Evolutionary conservation across 75 land plant species (phyloP).

Genomic region (Azolla pinnata): DNA sequence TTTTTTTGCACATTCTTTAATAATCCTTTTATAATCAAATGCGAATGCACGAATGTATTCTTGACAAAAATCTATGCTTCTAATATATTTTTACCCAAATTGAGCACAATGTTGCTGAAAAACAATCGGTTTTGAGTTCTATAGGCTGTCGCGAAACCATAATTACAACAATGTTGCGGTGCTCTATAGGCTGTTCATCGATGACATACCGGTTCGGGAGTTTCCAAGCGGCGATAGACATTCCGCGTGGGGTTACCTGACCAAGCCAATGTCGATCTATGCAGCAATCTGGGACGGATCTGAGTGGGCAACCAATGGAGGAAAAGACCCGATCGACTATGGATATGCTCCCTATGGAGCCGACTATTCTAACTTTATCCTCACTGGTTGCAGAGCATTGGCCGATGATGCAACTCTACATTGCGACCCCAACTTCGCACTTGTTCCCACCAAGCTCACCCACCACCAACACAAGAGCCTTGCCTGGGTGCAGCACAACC

Average conservation of each 20-base stretch:
- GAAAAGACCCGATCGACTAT: slow-evolving; percentile 42
- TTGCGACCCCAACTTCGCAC: slow-evolving; percentile 1
- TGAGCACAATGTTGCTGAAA: too few species aligned
- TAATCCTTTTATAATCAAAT: too few species aligned
- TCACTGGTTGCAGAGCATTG: slow-evolving; percentile 37
- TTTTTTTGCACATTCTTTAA: too few species aligned
- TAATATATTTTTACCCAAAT: too few species aligned
- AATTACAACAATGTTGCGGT: too few species aligned
- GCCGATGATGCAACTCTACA: slow-evolving; percentile 11
- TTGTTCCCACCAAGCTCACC: slow-evolving; percentile 13
- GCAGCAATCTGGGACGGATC: slow-evolving; percentile 51
- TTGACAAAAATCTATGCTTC: too few species aligned
- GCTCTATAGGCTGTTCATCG: slow-evolving; percentile 58
- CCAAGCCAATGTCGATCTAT: slow-evolving; percentile 33
- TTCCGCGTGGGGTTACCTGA: slow-evolving; percentile 16
- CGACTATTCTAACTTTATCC: slow-evolving; percentile 24
- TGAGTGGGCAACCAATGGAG: slow-evolving; percentile 42
- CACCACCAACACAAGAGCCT: slow-evolving; percentile 13
- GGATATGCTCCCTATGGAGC: slow-evolving; percentile 41
- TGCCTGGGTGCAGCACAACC: slow-evolving; percentile 39
- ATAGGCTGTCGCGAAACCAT: too few species aligned
- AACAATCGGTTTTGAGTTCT: too few species aligned
- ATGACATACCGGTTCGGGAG: slow-evolving; percentile 55
- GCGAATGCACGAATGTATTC: too few species aligned
- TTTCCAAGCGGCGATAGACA: slow-evolving; percentile 8